Evolutionary conservation across 345 rosid genomes (phyloP).

Genomic region (Hirschfeldia incana): DNA sequence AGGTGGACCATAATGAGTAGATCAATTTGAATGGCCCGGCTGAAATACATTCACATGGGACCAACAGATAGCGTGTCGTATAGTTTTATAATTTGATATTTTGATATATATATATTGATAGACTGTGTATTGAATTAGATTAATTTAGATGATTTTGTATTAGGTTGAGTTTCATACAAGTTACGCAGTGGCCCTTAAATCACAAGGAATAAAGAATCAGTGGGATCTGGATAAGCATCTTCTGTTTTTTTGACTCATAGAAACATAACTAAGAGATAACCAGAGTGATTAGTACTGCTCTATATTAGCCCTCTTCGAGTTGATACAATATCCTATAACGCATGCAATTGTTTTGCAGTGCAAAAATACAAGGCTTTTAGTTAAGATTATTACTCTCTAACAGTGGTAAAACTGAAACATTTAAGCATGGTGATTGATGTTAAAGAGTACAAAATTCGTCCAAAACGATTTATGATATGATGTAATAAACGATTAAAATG

Average conservation of each 20-base stretch:
- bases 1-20: not conserved
- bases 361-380: no score
- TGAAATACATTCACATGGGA: constrained; percentile 21
- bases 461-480: not conserved
- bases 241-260: constrained; percentile 14
- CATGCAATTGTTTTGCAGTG: not conserved
- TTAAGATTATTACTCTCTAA: no score
- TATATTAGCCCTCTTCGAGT: not conserved
- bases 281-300: not conserved
- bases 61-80: constrained; percentile 17
- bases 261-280: constrained; percentile 27
- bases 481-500: not conserved
- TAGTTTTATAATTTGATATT: not conserved
- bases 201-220: constrained; percentile 25
- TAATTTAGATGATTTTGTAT: not conserved
- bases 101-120: not conserved
- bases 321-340: not conserved
- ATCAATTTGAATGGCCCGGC: constrained; percentile 18
- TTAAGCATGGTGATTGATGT: not conserved
- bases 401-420: not conserved
- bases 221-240: constrained; percentile 15
- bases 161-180: constrained; percentile 37
- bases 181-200: constrained; percentile 22
- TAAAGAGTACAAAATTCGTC: not conserved
- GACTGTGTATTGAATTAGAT: not conserved